Conservation (phyloP, 352 stramenopile species). For the Phytophthora pinifolia region DNA sequence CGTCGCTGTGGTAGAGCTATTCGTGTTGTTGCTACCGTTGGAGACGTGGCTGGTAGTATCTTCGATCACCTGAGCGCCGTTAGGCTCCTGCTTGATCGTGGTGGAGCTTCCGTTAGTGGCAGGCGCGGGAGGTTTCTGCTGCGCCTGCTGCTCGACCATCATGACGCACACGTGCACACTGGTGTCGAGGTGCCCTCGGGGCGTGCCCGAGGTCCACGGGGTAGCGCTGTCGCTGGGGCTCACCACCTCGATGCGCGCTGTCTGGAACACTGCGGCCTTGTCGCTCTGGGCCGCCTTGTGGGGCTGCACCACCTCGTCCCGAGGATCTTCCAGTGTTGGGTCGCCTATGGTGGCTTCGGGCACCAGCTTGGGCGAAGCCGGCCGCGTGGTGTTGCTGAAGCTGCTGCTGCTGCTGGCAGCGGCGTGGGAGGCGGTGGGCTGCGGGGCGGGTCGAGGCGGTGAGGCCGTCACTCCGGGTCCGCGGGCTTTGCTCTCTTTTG, state of each 20-base stretch:
- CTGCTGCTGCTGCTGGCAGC: slow-evolving; percentile 1
- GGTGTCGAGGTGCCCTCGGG: slow-evolving; percentile 34
- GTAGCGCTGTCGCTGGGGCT: slow-evolving; percentile 43
- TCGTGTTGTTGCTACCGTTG: not conserved
- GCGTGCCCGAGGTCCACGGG: slow-evolving; percentile 45
- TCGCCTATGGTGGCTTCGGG: slow-evolving; percentile 46
- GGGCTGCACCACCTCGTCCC: slow-evolving; percentile 37
- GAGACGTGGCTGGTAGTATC: not conserved
- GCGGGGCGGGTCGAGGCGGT: not conserved
- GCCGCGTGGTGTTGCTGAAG: slow-evolving; percentile 12
- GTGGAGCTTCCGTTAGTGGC: not conserved
- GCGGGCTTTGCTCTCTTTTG: slow-evolving; percentile 49
- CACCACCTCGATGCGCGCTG: slow-evolving; percentile 53
- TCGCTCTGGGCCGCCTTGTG: slow-evolving; percentile 28
- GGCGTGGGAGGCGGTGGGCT: slow-evolving; percentile 2
- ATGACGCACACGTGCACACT: slow-evolving; percentile 66
- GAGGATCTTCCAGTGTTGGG: slow-evolving; percentile 34
- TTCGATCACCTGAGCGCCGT: not conserved
- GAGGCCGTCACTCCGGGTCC: slow-evolving; percentile 13
- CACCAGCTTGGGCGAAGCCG: slow-evolving; percentile 23
- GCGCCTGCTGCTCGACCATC: slow-evolving; percentile 54
- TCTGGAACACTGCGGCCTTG: slow-evolving; percentile 38
- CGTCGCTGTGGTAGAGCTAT: not conserved
- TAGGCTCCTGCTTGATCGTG: slow-evolving; percentile 24
- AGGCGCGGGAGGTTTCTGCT: slow-evolving; percentile 28